Conservation (phyloP, 495 filamentous ascomycete species). For the Xylaria curta region DNA sequence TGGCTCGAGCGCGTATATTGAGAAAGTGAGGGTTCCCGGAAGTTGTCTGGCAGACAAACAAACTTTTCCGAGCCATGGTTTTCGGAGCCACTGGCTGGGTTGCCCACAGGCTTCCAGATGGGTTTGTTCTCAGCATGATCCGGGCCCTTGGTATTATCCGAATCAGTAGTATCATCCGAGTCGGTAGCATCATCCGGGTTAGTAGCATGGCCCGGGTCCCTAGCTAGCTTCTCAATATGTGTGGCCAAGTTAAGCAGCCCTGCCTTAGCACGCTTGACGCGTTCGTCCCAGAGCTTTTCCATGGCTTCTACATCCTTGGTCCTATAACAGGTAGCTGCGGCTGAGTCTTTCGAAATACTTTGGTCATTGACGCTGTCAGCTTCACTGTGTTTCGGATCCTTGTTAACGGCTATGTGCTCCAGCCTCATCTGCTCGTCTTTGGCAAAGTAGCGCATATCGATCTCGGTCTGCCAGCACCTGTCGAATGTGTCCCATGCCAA, state of each 20-base stretch:
- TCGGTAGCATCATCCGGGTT: not conserved
- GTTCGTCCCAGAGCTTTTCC: not conserved
- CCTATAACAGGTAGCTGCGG: not conserved
- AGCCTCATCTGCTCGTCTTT: constrained; percentile 27
- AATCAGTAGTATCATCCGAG: not conserved
- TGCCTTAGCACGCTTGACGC: not conserved
- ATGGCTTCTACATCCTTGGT: constrained; percentile 18
- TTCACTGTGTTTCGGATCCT: not conserved
- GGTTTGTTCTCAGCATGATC: not conserved
- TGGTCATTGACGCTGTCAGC: not conserved
- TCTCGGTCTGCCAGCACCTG: constrained; percentile 25
- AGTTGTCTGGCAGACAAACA: constrained; percentile 1
- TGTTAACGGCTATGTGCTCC: not conserved
- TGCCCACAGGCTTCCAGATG: not conserved
- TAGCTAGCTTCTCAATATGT: constrained; percentile 22
- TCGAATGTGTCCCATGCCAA: constrained; percentile 30
- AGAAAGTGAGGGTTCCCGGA: not conserved
- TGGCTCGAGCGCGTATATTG: not conserved
- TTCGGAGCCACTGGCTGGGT: not conserved
- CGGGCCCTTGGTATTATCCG: not conserved
- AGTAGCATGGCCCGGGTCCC: not conserved
- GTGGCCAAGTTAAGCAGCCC: constrained; percentile 20
- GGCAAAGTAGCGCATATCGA: constrained; percentile 28
- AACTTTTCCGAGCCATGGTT: not conserved
- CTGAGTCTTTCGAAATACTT: not conserved